Conservation (phyloP, 257 asterid genomes). For the Capsicum rhomboideum region DNA sequence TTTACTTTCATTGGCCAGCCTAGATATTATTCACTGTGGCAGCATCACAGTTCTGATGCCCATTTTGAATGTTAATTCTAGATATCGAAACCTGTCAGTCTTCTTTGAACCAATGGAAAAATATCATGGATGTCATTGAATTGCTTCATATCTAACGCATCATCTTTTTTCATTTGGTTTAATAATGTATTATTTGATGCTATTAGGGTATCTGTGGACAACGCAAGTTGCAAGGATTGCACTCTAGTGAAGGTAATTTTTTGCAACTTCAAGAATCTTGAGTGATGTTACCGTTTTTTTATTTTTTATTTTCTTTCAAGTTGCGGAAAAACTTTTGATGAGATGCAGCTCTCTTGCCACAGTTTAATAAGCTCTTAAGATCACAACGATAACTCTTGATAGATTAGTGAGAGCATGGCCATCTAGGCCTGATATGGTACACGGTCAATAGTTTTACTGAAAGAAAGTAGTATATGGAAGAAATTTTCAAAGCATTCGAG, state of each 20-base stretch:
- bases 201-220: conserved; percentile 92
- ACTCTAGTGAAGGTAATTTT: conserved; percentile 79
- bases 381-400: not conserved
- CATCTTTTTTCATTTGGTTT: conserved; percentile 9
- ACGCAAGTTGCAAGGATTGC: conserved; percentile 72
- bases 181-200: not conserved
- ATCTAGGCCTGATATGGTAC: not conserved
- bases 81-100: not conserved
- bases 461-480: not conserved
- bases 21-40: not conserved
- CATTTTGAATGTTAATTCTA: not conserved
- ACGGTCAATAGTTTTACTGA: not conserved
- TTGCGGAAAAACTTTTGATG: not conserved
- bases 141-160: conserved; percentile 6
- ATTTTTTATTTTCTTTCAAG: not conserved
- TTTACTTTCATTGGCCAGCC: not conserved
- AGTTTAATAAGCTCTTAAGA: not conserved
- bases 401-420: not conserved
- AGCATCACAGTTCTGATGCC: not conserved
- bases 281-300: not conserved
- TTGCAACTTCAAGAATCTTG: not conserved
- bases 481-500: not conserved
- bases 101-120: not conserved
- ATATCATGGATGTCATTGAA: not conserved
- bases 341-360: not conserved